These are phyloP conservation scores for Linnemannia hyalina DNA, from an alignment of 192 early-diverging fungal species.

Conservation along the genomic window DNA sequence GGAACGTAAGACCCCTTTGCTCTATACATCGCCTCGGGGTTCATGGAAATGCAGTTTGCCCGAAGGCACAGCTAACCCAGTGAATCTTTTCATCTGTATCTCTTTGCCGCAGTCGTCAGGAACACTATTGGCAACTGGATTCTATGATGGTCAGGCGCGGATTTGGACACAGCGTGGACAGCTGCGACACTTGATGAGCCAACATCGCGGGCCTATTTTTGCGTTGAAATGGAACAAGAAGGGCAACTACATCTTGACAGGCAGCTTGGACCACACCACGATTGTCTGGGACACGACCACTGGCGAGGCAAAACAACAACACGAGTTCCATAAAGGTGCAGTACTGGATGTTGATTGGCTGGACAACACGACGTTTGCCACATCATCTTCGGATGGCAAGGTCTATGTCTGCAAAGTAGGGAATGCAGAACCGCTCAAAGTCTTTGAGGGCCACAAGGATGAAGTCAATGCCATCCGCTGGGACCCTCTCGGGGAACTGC, in stretches of 20 bases:
- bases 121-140: constrained; percentile 84
- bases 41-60: neutral
- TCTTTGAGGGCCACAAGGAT: constrained; percentile 83
- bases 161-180: constrained; percentile 81
- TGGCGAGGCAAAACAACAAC: constrained; percentile 80
- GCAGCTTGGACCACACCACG: constrained; percentile 83
- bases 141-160: constrained; percentile 87
- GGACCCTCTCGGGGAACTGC: constrained; percentile 73
- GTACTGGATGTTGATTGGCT: constrained; percentile 94
- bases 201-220: constrained; percentile 87
- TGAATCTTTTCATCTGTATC: neutral
- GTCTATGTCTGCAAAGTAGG: constrained; percentile 88
- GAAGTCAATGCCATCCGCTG: constrained; percentile 85
- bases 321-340: constrained; percentile 66
- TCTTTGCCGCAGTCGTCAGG: constrained; percentile 73
- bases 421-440: constrained; percentile 73
- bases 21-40: neutral
- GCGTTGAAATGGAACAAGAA: constrained; percentile 89
- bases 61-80: neutral
- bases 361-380: constrained; percentile 93
- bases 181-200: constrained; percentile 54
- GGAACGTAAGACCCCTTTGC: constrained; percentile 70
- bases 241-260: constrained; percentile 80
- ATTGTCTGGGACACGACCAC: constrained; percentile 88
- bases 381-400: constrained; percentile 83